phyloP scores from a whole-genome alignment of 495 filamentous ascomycete species.

The Melanomma pulvis-pyrius region DNA sequence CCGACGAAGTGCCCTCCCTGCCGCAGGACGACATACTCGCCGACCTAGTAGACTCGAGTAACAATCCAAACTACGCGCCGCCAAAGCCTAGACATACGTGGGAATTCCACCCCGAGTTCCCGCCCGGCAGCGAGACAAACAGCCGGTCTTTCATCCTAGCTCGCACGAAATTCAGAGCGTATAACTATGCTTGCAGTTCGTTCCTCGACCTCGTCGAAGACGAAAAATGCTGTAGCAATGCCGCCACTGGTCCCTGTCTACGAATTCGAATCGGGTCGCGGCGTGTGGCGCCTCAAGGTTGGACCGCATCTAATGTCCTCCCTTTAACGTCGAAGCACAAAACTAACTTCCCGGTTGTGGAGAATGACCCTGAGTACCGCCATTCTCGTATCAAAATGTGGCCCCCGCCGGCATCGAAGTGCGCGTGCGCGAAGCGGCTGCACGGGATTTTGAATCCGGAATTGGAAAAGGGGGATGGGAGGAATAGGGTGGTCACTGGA shows the following conservation, averaged over 20 bases:
- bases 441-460: slow-evolving; percentile 35
- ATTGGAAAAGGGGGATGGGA: neutral
- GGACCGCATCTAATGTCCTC: no score
- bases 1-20: neutral
- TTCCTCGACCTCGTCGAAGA: slow-evolving; percentile 44
- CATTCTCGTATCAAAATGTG: slow-evolving; percentile 33
- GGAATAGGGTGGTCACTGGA: slow-evolving; percentile 20
- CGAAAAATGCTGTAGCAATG: slow-evolving; percentile 26
- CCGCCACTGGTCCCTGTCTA: slow-evolving; percentile 12
- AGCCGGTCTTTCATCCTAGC: slow-evolving; percentile 38
- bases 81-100: slow-evolving; percentile 15
- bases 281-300: slow-evolving; percentile 24
- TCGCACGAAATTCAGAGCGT: slow-evolving; percentile 37
- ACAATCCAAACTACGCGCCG: slow-evolving; percentile 34
- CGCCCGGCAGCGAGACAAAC: neutral
- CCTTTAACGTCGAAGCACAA: no score
- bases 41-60: slow-evolving; percentile 17
- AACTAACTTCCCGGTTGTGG: no score
- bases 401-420: slow-evolving; percentile 23
- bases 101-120: slow-evolving; percentile 36
- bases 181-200: slow-evolving; percentile 35
- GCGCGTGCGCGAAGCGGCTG: slow-evolving; percentile 29
- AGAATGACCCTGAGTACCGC: slow-evolving; percentile 10
- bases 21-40: slow-evolving; percentile 25
- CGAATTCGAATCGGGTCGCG: slow-evolving; percentile 35